Conservation (phyloP, 2,329 filamentous ascomycete genomes). For the Fusarium pilosicola region DNA sequence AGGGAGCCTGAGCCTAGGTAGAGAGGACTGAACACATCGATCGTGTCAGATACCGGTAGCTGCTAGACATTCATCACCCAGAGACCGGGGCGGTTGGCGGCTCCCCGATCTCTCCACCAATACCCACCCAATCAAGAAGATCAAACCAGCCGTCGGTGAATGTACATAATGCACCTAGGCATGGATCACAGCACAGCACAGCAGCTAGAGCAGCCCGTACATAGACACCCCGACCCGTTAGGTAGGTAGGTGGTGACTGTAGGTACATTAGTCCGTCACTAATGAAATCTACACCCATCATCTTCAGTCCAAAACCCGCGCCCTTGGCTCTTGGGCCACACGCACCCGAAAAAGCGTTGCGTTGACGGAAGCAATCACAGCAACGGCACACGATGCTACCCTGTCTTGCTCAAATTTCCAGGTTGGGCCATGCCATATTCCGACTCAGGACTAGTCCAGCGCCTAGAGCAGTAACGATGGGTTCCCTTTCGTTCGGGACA, state of each 20-base stretch:
- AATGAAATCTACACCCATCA: not conserved
- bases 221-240: not conserved
- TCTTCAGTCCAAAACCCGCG: slow-evolving; percentile 14
- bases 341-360: slow-evolving; percentile 19
- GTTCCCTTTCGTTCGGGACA: slow-evolving; percentile 27
- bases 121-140: not conserved
- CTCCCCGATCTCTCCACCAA: slow-evolving; percentile 33
- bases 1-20: not conserved
- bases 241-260: not conserved
- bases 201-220: not conserved
- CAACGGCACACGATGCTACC: slow-evolving; percentile 22
- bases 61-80: not conserved
- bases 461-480: slow-evolving; percentile 5
- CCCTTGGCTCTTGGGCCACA: slow-evolving; percentile 16
- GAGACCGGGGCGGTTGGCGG: slow-evolving; percentile 19
- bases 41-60: not conserved
- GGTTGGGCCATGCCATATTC: slow-evolving; percentile 27
- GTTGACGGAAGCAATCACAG: slow-evolving; percentile 29
- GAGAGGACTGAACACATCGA: not conserved
- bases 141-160: not conserved
- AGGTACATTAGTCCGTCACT: not conserved
- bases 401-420: slow-evolving; percentile 24
- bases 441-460: slow-evolving; percentile 25
- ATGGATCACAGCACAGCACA: not conserved
- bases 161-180: not conserved